Conservation (phyloP, 345 rosid genomes). For the Leavenworthia alabamica region DNA sequence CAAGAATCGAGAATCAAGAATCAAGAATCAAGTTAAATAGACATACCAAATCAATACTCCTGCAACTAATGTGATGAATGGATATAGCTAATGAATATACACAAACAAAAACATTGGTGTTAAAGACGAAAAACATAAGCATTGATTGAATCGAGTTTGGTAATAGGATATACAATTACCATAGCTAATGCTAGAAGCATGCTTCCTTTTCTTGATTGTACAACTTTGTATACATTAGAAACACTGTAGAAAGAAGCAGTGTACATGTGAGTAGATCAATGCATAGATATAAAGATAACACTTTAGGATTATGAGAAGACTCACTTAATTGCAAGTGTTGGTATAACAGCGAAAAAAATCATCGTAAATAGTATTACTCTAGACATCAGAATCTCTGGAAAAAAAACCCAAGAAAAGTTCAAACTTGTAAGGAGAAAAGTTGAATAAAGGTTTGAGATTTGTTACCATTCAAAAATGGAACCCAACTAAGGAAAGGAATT, state of each 20-base stretch:
- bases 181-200: conserved; percentile 85
- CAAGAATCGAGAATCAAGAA: too few relatives aligned
- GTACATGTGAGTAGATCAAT: conserved; percentile 6
- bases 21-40: neutral
- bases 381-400: conserved; percentile 54
- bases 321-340: conserved; percentile 81
- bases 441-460: neutral
- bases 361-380: conserved; percentile 51
- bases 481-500: conserved; percentile 68
- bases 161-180: conserved; percentile 38
- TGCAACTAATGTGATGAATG: conserved; percentile 61
- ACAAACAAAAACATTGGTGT: conserved; percentile 17
- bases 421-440: neutral
- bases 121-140: neutral
- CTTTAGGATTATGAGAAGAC: conserved; percentile 11
- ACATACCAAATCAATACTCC: conserved; percentile 81
- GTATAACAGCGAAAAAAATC: conserved; percentile 69
- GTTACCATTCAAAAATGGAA: conserved; percentile 68
- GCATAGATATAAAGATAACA: neutral
- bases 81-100: conserved; percentile 91
- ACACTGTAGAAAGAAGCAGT: conserved; percentile 41
- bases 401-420: conserved; percentile 1
- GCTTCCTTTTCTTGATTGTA: conserved; percentile 77
- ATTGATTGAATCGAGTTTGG: neutral
- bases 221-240: conserved; percentile 68